These are phyloP conservation scores for Furcasterigmium furcatum DNA, from an alignment of 2,329 filamentous ascomycete genomes.

Conservation along the genomic window DNA sequence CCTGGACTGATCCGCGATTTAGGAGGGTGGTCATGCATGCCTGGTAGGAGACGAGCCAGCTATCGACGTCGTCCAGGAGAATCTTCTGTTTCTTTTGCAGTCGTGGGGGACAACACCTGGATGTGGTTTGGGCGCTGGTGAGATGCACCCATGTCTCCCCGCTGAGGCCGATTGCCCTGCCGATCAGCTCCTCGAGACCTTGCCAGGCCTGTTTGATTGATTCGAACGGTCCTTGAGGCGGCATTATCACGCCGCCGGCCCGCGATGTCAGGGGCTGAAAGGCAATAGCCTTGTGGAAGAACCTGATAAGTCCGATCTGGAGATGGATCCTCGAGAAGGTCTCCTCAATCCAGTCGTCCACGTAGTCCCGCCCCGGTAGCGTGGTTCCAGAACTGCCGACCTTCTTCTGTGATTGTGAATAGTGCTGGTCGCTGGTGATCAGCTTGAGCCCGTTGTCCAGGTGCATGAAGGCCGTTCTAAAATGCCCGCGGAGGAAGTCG, in stretches of 20 bases:
- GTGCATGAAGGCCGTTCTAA: slow-evolving; percentile 31
- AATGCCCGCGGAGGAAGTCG: slow-evolving; percentile 31
- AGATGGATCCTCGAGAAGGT: slow-evolving; percentile 29
- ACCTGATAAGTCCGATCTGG: slow-evolving; percentile 18
- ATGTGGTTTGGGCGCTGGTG: no score
- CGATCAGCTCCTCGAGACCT: slow-evolving; percentile 1
- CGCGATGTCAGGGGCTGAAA: not conserved
- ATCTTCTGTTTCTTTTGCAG: slow-evolving; percentile 1
- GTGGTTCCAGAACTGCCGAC: no score
- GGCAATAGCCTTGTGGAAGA: not conserved
- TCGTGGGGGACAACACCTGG: not conserved
- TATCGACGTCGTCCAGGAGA: slow-evolving; percentile 5
- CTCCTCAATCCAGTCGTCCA: slow-evolving; percentile 40
- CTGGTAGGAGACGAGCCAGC: slow-evolving; percentile 20
- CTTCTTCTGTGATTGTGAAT: no score
- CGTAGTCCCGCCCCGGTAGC: slow-evolving; percentile 16
- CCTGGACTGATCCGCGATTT: slow-evolving; percentile 11
- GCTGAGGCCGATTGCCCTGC: not conserved
- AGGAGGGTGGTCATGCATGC: slow-evolving; percentile 12
- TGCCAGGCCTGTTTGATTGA: slow-evolving; percentile 6
- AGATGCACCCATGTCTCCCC: not conserved
- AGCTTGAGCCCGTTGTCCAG: slow-evolving; percentile 39
- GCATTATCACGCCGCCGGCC: no score
- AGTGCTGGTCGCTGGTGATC: slow-evolving; percentile 17
- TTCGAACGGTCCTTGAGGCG: no score